Percentiles rank a stretch among this genome's conserved stretches.
Conservation (phyloP, 805 yeast species). For the Wickerhamomyces chaumierensis region DNA sequence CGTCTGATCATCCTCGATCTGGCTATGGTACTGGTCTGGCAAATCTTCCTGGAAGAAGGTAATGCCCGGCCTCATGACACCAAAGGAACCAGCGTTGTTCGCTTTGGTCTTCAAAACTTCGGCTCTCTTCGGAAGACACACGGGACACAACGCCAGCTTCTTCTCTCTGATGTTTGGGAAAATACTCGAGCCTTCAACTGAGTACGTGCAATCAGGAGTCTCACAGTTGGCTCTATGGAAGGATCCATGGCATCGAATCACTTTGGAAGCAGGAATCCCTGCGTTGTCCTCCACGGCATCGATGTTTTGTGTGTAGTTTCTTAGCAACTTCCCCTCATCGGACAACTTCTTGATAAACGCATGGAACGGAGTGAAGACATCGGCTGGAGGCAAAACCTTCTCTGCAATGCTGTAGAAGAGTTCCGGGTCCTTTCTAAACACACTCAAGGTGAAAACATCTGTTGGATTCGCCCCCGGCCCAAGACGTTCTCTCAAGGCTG, state of each 20-base stretch:
- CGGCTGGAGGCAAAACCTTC: slow-evolving; percentile 68
- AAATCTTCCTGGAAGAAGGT: slow-evolving; percentile 84
- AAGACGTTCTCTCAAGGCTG: slow-evolving; percentile 43
- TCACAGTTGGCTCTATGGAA: slow-evolving; percentile 81
- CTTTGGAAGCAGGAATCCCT: slow-evolving; percentile 52
- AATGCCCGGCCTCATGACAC: slow-evolving; percentile 87
- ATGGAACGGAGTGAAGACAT: slow-evolving; percentile 65
- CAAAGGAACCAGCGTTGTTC: slow-evolving; percentile 37
- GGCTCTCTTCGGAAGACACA: slow-evolving; percentile 38
- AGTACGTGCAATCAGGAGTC: slow-evolving; percentile 46
- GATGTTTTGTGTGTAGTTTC: slow-evolving; percentile 87
- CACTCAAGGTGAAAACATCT: slow-evolving; percentile 67
- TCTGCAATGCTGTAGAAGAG: slow-evolving; percentile 82
- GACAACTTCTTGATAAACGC: slow-evolving; percentile 64
- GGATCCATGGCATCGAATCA: slow-evolving; percentile 89
- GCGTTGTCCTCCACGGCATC: slow-evolving; percentile 80
- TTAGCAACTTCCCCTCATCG: slow-evolving; percentile 63
- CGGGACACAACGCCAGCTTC: slow-evolving; percentile 63
- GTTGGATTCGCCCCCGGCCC: slow-evolving; percentile 75
- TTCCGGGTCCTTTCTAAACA: slow-evolving; percentile 66
- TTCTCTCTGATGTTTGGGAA: slow-evolving; percentile 46
- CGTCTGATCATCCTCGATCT: slow-evolving; percentile 44
- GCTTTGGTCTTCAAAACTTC: slow-evolving; percentile 19
- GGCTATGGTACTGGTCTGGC: slow-evolving; percentile 57
- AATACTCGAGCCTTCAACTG: slow-evolving; percentile 54